A percentile compares a stretch with the other conserved stretches of the same genome.
These are phyloP conservation scores for Picochlorum sp. DNA, from an alignment of 139 green algal species.

Conservation along the genomic window DNA sequence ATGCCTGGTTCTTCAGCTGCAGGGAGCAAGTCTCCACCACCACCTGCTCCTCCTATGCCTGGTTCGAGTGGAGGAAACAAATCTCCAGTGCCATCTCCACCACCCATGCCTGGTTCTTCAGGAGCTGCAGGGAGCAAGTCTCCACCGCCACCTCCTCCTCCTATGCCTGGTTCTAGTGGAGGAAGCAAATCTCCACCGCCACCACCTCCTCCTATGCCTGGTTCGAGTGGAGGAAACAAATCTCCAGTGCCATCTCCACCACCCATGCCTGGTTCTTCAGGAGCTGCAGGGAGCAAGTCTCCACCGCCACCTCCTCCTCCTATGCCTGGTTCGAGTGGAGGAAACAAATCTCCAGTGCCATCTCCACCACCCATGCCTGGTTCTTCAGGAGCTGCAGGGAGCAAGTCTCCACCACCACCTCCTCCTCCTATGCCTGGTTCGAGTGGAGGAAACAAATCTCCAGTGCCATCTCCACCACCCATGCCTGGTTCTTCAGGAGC, in stretches of 20 bases:
- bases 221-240: background rate
- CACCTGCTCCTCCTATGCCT: too few relatives aligned
- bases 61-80: too few relatives aligned
- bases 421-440: background rate
- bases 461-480: background rate
- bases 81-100: too few relatives aligned
- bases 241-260: background rate
- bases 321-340: background rate
- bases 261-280: background rate
- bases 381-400: too few relatives aligned
- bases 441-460: background rate
- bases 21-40: background rate
- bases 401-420: background rate
- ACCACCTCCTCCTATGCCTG: background rate
- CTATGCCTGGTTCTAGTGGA: too few relatives aligned
- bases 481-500: too few relatives aligned
- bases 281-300: background rate
- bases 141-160: background rate
- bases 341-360: background rate
- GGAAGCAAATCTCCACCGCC: too few relatives aligned
- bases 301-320: background rate
- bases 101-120: background rate
- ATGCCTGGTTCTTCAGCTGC: background rate
- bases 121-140: background rate
- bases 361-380: constrained; percentile 2